phyloP scores from a whole-genome alignment of 1,284 basidiomycete genomes.

The Pyrrhoderma lamaoense region DNA sequence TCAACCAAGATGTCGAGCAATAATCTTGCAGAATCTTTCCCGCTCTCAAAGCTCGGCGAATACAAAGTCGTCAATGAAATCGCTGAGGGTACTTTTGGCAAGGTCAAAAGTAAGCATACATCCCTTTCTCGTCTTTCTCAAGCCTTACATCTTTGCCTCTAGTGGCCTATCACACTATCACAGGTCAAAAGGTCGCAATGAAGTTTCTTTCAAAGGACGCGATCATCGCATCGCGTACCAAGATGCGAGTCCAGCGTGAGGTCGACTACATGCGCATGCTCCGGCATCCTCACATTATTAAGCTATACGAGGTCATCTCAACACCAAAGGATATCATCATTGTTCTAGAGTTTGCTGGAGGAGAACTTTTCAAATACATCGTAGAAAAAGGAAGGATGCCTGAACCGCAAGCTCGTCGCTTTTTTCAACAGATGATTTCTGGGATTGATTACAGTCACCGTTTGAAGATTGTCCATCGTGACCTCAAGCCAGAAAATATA shows the following conservation, averaged over 20 bases:
- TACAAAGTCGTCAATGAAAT: conserved; percentile 72
- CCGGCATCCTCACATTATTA: conserved; percentile 92
- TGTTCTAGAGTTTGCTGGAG: conserved; percentile 88
- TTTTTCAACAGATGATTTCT: conserved; percentile 95
- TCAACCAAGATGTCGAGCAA: conserved; percentile 12
- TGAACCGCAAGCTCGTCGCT: conserved; percentile 76
- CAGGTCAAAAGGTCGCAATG: conserved; percentile 94
- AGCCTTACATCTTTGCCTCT: conserved; percentile 16
- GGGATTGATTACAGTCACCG: conserved; percentile 94
- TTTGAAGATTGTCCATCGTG: conserved; percentile 92
- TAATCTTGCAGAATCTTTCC: conserved; percentile 18
- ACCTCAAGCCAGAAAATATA: conserved; percentile 92
- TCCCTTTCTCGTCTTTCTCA: conserved; percentile 15
- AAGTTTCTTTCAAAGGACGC: conserved; percentile 96
- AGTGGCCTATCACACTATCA: conserved; percentile 94
- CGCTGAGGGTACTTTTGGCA: conserved; percentile 91
- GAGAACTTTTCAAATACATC: conserved; percentile 95
- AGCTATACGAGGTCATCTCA: conserved; percentile 96
- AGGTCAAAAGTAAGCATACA: conserved; percentile 84
- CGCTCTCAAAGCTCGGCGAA: conserved; percentile 67
- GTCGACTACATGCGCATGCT: conserved; percentile 92
- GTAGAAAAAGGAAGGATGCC: conserved; percentile 84
- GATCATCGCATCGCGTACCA: conserved; percentile 87
- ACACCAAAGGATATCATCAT: conserved; percentile 93
- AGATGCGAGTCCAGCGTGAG: conserved; percentile 88